These are phyloP conservation scores for Cercospora sp. DNA, from an alignment of 2,329 filamentous ascomycete species.

Conservation along the genomic window DNA sequence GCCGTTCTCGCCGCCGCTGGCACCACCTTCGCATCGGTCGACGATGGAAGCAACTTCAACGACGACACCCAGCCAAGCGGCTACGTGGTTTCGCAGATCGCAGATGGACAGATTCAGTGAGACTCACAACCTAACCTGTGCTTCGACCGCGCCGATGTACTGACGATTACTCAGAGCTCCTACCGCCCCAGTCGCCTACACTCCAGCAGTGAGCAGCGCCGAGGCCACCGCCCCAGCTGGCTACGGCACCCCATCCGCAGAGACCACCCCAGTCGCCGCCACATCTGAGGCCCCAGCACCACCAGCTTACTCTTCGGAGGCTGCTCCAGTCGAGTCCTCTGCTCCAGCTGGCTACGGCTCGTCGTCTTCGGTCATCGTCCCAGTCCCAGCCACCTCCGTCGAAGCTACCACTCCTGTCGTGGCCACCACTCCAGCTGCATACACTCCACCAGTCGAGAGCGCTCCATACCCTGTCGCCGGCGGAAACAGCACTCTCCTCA, in stretches of 20 bases:
- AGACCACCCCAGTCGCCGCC: conserved; percentile 14
- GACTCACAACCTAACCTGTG: not conserved
- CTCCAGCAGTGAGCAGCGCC: conserved; percentile 15
- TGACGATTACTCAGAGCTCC: conserved; percentile 11
- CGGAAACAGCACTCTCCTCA: conserved; percentile 22
- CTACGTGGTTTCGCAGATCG: conserved; percentile 27
- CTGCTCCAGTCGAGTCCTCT: conserved; percentile 14
- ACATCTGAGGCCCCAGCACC: conserved; percentile 9
- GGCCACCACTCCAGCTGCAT: conserved; percentile 15
- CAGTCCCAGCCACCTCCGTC: not conserved
- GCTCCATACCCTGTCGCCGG: conserved; percentile 24
- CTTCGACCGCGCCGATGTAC: not conserved
- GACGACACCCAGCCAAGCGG: conserved; percentile 15
- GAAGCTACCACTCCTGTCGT: not conserved
- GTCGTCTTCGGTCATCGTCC: conserved; percentile 1
- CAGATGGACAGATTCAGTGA: conserved; percentile 26
- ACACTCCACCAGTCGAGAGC: conserved; percentile 9
- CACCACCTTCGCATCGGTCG: conserved; percentile 18
- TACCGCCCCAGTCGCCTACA: conserved; percentile 15
- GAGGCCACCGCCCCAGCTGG: conserved; percentile 12
- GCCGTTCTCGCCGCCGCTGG: conserved; percentile 25
- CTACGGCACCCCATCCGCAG: conserved; percentile 16
- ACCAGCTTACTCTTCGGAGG: conserved; percentile 14
- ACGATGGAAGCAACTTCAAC: conserved; percentile 2
- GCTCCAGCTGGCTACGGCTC: conserved; percentile 12